These are phyloP conservation scores for Plasmodium fragile DNA, from an alignment of 169 alveolate genomes.

Conservation along the genomic window DNA sequence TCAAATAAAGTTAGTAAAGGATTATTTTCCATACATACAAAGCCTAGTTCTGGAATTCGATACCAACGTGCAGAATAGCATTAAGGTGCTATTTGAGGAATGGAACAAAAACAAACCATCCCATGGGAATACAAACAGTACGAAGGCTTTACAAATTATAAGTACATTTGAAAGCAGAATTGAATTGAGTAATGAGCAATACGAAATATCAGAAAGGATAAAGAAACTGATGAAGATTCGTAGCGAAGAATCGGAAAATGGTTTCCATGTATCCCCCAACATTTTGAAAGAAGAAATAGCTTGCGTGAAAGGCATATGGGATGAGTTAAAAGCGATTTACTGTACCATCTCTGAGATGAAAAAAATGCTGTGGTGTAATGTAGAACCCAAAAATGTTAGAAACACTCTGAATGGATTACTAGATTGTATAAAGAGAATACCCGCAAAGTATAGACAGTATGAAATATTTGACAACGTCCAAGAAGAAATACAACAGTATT, in stretches of 20 bases:
- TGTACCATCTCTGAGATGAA: constrained; percentile 84
- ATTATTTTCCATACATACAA: constrained; percentile 68
- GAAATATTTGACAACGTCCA: constrained; percentile 95
- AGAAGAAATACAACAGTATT: constrained; percentile 74
- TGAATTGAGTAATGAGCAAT: constrained; percentile 25
- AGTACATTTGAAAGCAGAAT: constrained; percentile 58
- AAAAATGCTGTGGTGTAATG: constrained; percentile 90
- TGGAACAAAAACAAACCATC: constrained; percentile 75
- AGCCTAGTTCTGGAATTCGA: constrained; percentile 65
- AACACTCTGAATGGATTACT: constrained; percentile 90
- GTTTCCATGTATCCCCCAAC: constrained; percentile 89
- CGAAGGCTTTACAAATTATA: constrained; percentile 74
- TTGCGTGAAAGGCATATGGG: constrained; percentile 93
- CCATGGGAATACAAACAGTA: constrained; percentile 64
- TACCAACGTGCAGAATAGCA: constrained; percentile 62
- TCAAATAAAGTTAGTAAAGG: constrained; percentile 74
- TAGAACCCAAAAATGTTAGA: constrained; percentile 89
- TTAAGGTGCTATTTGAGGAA: constrained; percentile 53
- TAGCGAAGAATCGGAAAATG: constrained; percentile 84
- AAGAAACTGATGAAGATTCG: constrained; percentile 40
- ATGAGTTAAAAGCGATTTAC: constrained; percentile 89
- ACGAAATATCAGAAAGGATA: constrained; percentile 48
- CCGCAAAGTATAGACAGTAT: constrained; percentile 90
- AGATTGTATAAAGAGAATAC: constrained; percentile 89
- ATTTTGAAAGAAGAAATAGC: constrained; percentile 90